phyloP scores from a whole-genome alignment of 441 rosid species.

The Erodium texanum region DNA sequence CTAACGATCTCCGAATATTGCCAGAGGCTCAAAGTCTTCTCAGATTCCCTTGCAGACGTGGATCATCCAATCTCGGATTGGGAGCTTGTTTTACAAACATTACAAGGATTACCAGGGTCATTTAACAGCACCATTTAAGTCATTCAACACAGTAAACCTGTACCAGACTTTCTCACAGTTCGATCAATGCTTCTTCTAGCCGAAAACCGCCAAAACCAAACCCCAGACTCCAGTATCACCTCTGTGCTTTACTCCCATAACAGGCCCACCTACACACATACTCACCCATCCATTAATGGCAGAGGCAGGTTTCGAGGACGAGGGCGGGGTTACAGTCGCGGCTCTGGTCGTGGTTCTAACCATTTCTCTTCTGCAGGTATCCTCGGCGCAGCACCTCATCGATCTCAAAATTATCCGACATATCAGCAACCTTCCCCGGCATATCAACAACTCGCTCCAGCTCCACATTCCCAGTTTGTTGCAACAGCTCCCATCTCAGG shows the following conservation, averaged over 20 bases:
- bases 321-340: not conserved
- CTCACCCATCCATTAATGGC: not conserved
- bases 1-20: not conserved
- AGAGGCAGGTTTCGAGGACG: not conserved
- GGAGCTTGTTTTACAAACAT: not conserved
- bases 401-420: too few relatives aligned
- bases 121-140: not conserved
- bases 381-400: too few relatives aligned
- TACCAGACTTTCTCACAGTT: not conserved
- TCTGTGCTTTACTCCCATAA: not conserved
- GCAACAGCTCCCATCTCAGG: too few relatives aligned
- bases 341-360: too few relatives aligned
- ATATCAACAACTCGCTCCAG: fast-evolving
- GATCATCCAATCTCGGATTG: not conserved
- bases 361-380: too few relatives aligned
- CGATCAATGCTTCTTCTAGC: not conserved
- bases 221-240: too few relatives aligned
- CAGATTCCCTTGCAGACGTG: not conserved
- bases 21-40: not conserved
- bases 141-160: not conserved
- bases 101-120: not conserved
- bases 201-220: not conserved
- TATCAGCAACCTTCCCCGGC: too few relatives aligned
- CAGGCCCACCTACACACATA: not conserved
- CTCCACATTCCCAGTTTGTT: too few relatives aligned